Base-by-base conservation (phyloP, 2,329 filamentous ascomycete species). In the Botrytis byssoidea region DNA sequence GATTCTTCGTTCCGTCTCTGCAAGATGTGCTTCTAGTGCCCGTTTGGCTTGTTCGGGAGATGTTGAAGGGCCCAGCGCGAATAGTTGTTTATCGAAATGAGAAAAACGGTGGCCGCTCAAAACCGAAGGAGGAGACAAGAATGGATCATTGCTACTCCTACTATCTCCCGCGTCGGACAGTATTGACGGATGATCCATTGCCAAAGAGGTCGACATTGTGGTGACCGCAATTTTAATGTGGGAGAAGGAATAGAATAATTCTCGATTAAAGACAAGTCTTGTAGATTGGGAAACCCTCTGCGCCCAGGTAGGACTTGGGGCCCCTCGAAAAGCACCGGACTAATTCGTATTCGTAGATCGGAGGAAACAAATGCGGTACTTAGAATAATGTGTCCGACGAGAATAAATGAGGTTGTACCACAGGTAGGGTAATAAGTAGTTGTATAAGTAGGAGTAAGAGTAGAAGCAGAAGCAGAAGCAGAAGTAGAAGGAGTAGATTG, bases 1-100 rank as follows among this genome's bases (percentile, higher is more conserved):
- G 76, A 99, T 91, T 74, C 95, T 90, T 74, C 94, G 91, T 79
- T 97, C 94, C 1, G 95, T 98, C 83, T 99, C 96, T 76, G 92
- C 91, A 66, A 99, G 87, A 83, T 98, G 96, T 70, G 95, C 94
- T 83, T 97, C 92, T 63, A 99, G 86, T 63, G 94, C 94, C 77
- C 93, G 91, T 83, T 93, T 97, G 59, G 94, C 93, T 81, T 98
- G 94, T 72, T 90, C 89, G 16, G 95, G 94, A 0, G 95, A 97
- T 42, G 93, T 86, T 71, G 84, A 84, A n/a, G 93, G 89, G 77
- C 93, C 92, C 35, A 95, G 85, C 55, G 91, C 91, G 82, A 97
- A 95, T 42, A 93, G 85, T 70, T 95, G 90, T 67, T 89, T 89
- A 82, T 97, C 94, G 81, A 97, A 97, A 76, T 90, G 88, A 72